Evolutionary conservation across 305 asterid species (phyloP), one percentile per base, ranked within the genome.

Genomic region (Fraxinus ornus): DNA sequence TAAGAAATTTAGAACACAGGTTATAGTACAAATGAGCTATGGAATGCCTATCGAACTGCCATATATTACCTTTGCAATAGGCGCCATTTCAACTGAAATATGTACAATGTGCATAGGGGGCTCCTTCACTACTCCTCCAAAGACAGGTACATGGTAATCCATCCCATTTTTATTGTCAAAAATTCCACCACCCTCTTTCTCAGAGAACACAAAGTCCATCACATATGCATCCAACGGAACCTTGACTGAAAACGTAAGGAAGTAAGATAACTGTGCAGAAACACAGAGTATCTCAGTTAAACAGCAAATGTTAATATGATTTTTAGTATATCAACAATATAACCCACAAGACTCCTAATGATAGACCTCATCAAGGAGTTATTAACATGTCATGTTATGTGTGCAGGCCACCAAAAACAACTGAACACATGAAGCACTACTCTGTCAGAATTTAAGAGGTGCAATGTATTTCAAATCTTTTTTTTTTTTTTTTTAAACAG

Each of bases 201-300:
- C 99, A 33, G 98, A 94, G 91, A 97, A 97, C 79, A 97, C 99
- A 88, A 97, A 97, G 86, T 97, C 99, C 92, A 97, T 90, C 94
- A 90, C 85, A 87, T 93, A 92, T 84, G 98, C 98, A 88, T 97
- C 99, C 90, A 93, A 77, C 26, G 98, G 99, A 88, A 97, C 95
- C 89, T 91, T 92, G 86, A 97, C 98, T 97, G 95, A 77, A 83
- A 85, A 83, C 83, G 44, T 75, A 77, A 86, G 76, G 64, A 37
- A 52, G 83, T 41, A 32, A 55, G 78, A 79, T 13, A 3, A 37
- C 35, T 4, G 4, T 33, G 24, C 41, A 71, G 12, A 71, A n/a
- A n/a, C 21, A 28, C 12, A 22, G 68, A 76, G 76, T 68, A 85
- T 30, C 36, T 80, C 70, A 66, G 55, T 74, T 36, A 75, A 78